Base-by-base conservation (phyloP, 768 basidiomycete genomes). In the Macrolepiota albuminosa region DNA sequence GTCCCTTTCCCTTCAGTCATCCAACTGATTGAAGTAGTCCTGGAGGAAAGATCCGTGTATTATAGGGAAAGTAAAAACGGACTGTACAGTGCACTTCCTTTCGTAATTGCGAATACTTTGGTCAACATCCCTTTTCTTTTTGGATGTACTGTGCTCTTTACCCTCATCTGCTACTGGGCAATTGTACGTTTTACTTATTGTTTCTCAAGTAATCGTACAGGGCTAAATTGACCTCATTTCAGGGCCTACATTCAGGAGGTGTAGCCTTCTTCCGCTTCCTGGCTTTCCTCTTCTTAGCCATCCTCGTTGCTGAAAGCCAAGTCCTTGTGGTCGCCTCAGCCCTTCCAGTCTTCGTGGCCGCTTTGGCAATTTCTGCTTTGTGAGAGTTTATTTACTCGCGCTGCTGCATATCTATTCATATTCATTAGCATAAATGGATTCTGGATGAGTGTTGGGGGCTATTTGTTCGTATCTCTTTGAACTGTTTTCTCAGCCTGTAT, bases 1-100 rank as follows among this genome's bases (percentile, higher is more conserved):
- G 33, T 5, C 13, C 36, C 34, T 33, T 14, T 21, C 9, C 18
- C 5, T 33, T 26, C 4, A 10, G 6, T 36, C 10, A 4, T 45
- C 34, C 14, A 46, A 29, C 49, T 14, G n/a, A 5, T 14, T 29
- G 5, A 42, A n/a, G n/a, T 63, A 78, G 78, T 82, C 68, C 73
- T 86, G 24, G 84, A 86, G 65, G 83, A 86, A 66, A 78, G 84
- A 18, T 67, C 79, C 6, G 82, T 84, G 0, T 87, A 82, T 67
- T 72, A 77, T 51, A 79, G 83, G 29, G 85, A 87, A 69, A 69
- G 76, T 4, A 77, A 76, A 46, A 87, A 87, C 62, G 85, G 84
- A 1, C 68, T 87, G 0, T 85, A 85, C 68, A 72, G 77, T 6
- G 77, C 83, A 0, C 74, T 80, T 1, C 76, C 82, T 0, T 87